phyloP scores from a whole-genome alignment of 73 alveolate species.

The Paramecium biaurelia region DNA sequence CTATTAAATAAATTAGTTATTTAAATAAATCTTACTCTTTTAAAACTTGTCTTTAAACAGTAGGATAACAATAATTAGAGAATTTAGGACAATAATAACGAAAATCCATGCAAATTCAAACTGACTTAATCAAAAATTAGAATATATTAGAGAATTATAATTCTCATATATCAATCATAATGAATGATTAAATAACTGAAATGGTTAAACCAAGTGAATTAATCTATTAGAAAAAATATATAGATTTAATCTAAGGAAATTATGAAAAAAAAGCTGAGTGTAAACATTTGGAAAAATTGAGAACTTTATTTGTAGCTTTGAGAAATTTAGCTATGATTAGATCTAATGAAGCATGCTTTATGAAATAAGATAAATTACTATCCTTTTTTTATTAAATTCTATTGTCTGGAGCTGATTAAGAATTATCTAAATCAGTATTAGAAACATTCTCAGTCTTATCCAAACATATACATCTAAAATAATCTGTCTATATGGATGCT shows the following conservation, averaged over 20 bases:
- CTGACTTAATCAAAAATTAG: not conserved
- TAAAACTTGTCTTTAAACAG: slow-evolving; percentile 8
- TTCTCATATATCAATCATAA: not conserved
- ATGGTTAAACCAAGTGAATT: not conserved
- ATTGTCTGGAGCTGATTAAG: slow-evolving; percentile 32
- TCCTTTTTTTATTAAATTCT: slow-evolving; percentile 41
- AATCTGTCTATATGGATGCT: not conserved
- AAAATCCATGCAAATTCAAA: not conserved
- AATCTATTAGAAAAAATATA: not conserved
- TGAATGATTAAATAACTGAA: not conserved
- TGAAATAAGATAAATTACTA: slow-evolving; percentile 42
- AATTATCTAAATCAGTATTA: slow-evolving; percentile 35
- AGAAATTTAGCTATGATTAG: slow-evolving; percentile 58
- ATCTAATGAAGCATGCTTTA: slow-evolving; percentile 53
- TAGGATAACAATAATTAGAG: slow-evolving; percentile 14
- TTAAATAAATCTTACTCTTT: not conserved
- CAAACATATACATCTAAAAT: slow-evolving; percentile 41
- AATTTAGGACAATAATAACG: not conserved
- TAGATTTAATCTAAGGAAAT: slow-evolving; percentile 11
- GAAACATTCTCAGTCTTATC: slow-evolving; percentile 54
- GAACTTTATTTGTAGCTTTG: slow-evolving; percentile 50
- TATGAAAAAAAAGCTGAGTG: slow-evolving; percentile 40
- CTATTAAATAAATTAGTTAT: slow-evolving; percentile 17
- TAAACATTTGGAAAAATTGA: slow-evolving; percentile 45
- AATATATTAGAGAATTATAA: slow-evolving; percentile 29